Evolutionary conservation across 2,329 filamentous ascomycete species (phyloP).

Genomic region (Thermothelomyces thermophilus): DNA sequence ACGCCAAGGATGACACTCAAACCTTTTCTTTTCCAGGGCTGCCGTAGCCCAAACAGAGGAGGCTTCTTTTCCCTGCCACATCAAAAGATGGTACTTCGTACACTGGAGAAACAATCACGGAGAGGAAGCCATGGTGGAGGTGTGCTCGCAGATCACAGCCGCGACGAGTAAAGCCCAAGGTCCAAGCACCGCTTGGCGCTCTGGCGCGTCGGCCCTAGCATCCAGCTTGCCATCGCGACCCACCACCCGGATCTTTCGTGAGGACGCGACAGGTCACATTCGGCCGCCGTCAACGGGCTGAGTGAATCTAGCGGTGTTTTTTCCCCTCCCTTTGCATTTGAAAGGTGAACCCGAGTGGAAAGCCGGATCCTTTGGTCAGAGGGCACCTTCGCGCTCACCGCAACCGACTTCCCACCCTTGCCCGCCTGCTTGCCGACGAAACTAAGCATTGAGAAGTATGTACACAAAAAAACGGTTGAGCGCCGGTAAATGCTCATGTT

Average conservation of each 20-base stretch:
- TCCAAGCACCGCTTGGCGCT: constrained; percentile 15
- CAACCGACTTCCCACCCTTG: too few species aligned
- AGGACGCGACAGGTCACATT: constrained; percentile 11
- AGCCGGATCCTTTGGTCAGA: constrained; percentile 12
- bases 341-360: constrained; percentile 2
- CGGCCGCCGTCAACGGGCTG: background rate
- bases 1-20: too few species aligned
- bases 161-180: constrained; percentile 2
- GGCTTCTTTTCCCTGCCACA: background rate
- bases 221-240: constrained; percentile 11
- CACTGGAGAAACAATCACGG: background rate
- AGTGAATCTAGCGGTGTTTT: constrained; percentile 1
- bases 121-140: background rate
- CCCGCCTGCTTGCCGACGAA: too few species aligned
- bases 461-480: too few species aligned
- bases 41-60: too few species aligned
- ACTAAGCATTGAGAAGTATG: too few species aligned
- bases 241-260: constrained; percentile 7
- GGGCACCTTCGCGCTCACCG: too few species aligned
- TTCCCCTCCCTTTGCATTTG: constrained; percentile 6
- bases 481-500: too few species aligned
- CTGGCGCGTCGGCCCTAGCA: constrained; percentile 21
- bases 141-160: constrained; percentile 11
- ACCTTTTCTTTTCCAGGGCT: too few species aligned
- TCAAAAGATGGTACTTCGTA: too few species aligned